Base-by-base conservation (phyloP, 768 basidiomycete genomes). In the Leucosporidium scottii region DNA sequence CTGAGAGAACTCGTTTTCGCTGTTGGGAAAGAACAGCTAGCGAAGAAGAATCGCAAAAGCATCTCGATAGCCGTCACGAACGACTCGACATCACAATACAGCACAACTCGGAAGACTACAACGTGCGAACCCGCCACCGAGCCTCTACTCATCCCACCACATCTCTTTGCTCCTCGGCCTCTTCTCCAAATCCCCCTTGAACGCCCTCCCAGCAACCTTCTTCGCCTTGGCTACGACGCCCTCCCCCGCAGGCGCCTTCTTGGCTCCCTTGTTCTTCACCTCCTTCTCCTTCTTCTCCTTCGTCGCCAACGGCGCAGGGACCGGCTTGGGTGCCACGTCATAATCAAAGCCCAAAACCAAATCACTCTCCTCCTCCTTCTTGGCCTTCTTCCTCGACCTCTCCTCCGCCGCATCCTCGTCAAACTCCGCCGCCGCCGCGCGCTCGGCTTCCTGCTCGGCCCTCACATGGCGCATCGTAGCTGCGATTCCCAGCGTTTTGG, bases 301-400 rank as follows among this genome's bases (percentile, higher is more conserved):
- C 39, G 39, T 44, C 15, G 39, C 39, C 39, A 44, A 44, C 39
- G 39, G 39, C 39, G 39, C 34, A 34, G 39, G 39, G 10, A 44
- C 39, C 39, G 39, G 39, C 39, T 44, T 44, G 8, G 39, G 39
- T 13, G 39, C 39, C 39, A 44, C 39, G 3, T 44, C 70, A 36
- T 65, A 71, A 48, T 68, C 67, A 31, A 71, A 71, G 54, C 70
- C 70, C 9, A 71, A 49, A 2, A 71, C 61, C 25, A 71, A 21
- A 27, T 72, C 74, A 6, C 65, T 73, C 25, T 69, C 69, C 47
- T 62, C 65, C 47, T 72, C 70, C 15, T n/a, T 51, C 47, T 63
- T n/a, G 20, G 53, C 44, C 64, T 63, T 72, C 67, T 63, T 68
- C 34, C 64, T 31, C 66, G 54, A 61, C 64, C 61, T 57, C 47